Conservation (phyloP, 768 basidiomycete genomes). For the Russula vinacea region DNA sequence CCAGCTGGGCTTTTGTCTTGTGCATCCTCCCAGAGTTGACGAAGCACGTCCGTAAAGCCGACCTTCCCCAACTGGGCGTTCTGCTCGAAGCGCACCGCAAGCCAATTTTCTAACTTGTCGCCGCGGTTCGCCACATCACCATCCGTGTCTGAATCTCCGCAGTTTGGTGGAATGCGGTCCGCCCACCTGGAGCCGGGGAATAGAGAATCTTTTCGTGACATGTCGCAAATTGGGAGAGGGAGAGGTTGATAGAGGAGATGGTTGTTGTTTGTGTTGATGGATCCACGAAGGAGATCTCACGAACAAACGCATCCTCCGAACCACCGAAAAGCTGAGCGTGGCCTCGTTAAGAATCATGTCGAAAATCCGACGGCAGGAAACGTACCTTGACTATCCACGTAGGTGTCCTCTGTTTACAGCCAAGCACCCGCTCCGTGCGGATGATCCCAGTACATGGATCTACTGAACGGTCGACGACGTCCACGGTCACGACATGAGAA, state of each 20-base stretch:
- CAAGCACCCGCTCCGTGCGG: conserved; percentile 84
- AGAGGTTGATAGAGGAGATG: conserved; percentile 90
- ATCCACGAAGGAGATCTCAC: conserved; percentile 92
- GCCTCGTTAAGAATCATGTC: conserved; percentile 7
- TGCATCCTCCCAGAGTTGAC: conserved; percentile 69
- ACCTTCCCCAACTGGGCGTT: conserved; percentile 88
- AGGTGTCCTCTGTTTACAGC: conserved; percentile 90
- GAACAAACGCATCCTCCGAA: conserved; percentile 90
- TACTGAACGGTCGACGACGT: conserved; percentile 80
- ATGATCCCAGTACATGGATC: conserved; percentile 84
- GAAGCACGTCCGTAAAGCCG: conserved; percentile 86
- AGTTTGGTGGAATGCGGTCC: conserved; percentile 82
- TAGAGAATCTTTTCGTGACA: conserved; percentile 91
- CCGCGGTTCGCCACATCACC: conserved; percentile 75
- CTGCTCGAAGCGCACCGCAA: conserved; percentile 85
- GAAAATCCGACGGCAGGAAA: conserved; percentile 12
- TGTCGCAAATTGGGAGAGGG: conserved; percentile 89
- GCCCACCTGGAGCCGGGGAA: conserved; percentile 56
- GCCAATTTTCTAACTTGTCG: conserved; percentile 84
- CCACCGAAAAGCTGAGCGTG: conserved; percentile 74
- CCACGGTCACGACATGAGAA: conserved; percentile 82
- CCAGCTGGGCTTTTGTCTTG: conserved; percentile 49
- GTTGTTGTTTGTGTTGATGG: conserved; percentile 76
- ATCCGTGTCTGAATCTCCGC: conserved; percentile 86
- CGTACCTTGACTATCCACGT: conserved; percentile 89